These are phyloP conservation scores for Pascua sp. DNA, from an alignment of 1,284 basidiomycete species.

Conservation along the genomic window DNA sequence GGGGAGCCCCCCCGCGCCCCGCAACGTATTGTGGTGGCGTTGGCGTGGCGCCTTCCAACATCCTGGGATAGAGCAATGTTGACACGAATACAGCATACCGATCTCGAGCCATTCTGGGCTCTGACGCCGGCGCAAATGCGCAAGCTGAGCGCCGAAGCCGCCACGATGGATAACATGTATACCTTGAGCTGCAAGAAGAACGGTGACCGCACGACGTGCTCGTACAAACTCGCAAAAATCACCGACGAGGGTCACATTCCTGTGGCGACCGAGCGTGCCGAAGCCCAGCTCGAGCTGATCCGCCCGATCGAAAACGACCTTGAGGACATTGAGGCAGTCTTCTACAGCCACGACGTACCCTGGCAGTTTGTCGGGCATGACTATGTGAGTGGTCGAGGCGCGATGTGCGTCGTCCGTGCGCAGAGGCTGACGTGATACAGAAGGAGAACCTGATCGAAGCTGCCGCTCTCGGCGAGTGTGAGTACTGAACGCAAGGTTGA, in stretches of 20 bases:
- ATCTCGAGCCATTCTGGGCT: conserved; percentile 47
- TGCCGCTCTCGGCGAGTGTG: conserved; percentile 41
- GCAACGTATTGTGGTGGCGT: no score
- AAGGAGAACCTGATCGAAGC: conserved; percentile 35
- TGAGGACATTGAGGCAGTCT: conserved; percentile 36
- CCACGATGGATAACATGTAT: conserved; percentile 36
- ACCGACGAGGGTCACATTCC: conserved; percentile 33
- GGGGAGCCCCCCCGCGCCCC: no score
- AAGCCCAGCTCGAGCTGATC: conserved; percentile 36
- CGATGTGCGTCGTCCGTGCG: background rate
- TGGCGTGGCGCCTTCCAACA: background rate
- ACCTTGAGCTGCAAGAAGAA: conserved; percentile 32
- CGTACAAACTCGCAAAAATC: conserved; percentile 25
- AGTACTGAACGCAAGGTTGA: conserved; percentile 15
- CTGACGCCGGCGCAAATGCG: conserved; percentile 28
- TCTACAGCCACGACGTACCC: conserved; percentile 44
- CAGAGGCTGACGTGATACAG: conserved; percentile 16
- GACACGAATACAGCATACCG: conserved; percentile 25
- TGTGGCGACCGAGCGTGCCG: conserved; percentile 23
- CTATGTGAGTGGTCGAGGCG: conserved; percentile 45
- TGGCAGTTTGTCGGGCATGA: conserved; percentile 48
- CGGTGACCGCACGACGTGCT: conserved; percentile 14
- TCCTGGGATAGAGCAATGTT: background rate
- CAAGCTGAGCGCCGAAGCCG: conserved; percentile 18
- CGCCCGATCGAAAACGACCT: conserved; percentile 29